Evolutionary conservation across 169 alveolate genomes (phyloP), one percentile per base, ranked within the genome.

Genomic region (Plasmodium knowlesi): DNA sequence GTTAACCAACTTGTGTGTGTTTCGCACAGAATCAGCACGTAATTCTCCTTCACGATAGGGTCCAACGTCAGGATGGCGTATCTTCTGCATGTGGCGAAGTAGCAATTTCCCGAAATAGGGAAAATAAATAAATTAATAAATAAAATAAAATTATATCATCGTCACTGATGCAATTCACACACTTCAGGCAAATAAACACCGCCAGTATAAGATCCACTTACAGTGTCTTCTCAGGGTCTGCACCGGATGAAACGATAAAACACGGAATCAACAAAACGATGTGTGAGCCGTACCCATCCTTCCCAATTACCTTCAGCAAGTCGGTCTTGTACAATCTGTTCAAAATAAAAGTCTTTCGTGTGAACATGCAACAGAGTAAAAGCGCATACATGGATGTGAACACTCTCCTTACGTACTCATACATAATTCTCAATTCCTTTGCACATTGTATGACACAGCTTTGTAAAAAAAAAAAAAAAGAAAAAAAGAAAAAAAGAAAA

Each of bases 181-280:
- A 34, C 32, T 25, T 67, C 37, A 83, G 30, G 43, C 57, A 67
- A 9, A 83, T 83, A 30, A 34, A 16, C 34, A 46, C 28, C 9
- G 22, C 39, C 39, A 57, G 41, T 22, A 16, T 30, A 32, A 32
- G 25, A 37, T 50, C 50, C n/a, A 73, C 22, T 86, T 86, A 86
- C 93, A 86, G 67, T n/a, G 93, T 86, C 80, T 86, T 86, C 39
- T 86, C 93, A 76, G 85, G 93, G 32, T 70, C 93, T 14, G 81
- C 81, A 14, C 83, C 93, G 80, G 93, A 50, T n/a, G 93, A 30
- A 32, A 86, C 80, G 57, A 86, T 86, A 86, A 86, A 86, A 53
- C 93, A 86, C 14, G 93, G 93, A 37, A 86, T 76, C 39, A 86
- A 22, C 39, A 86, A 76, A 76, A 86, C 93, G 57, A 86, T 86